phyloP scores from a whole-genome alignment of 2,329 filamentous ascomycete genomes.

The Sclerotiophoma versabilis region DNA sequence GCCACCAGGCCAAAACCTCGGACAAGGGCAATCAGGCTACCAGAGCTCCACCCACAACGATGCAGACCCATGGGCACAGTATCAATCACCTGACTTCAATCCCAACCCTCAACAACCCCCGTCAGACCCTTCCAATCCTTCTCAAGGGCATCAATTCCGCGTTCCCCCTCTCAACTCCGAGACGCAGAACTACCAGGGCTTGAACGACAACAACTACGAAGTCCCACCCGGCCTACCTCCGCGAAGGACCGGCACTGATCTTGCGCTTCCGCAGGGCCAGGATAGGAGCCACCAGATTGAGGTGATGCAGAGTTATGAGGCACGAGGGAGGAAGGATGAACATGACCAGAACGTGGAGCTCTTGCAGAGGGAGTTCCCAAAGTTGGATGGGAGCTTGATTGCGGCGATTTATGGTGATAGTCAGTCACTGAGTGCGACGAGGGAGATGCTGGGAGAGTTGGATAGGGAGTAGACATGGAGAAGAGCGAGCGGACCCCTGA shows the following conservation, averaged over 20 bases:
- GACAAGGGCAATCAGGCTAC: not conserved
- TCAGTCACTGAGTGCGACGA: conserved; percentile 51
- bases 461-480: conserved; percentile 10
- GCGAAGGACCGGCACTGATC: conserved; percentile 43
- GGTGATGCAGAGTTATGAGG: conserved; percentile 51
- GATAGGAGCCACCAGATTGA: conserved; percentile 54
- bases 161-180: conserved; percentile 13
- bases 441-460: conserved; percentile 55
- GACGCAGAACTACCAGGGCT: conserved; percentile 17
- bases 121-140: conserved; percentile 7
- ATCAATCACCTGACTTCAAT: conserved; percentile 20
- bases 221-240: conserved; percentile 36
- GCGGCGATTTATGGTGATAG: conserved; percentile 56
- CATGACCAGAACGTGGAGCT: conserved; percentile 53
- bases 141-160: conserved; percentile 10
- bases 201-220: conserved; percentile 22
- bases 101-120: conserved; percentile 10
- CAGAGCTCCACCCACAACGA: conserved; percentile 5
- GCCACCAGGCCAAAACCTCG: conserved; percentile 9
- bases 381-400: conserved; percentile 54
- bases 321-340: conserved; percentile 42
- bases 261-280: conserved; percentile 51
- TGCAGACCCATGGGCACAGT: conserved; percentile 13
- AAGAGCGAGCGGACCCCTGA: too few relatives aligned
- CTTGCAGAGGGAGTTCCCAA: conserved; percentile 53